phyloP scores from a whole-genome alignment of 208 protist species.

The Acanthamoeba royreba region DNA sequence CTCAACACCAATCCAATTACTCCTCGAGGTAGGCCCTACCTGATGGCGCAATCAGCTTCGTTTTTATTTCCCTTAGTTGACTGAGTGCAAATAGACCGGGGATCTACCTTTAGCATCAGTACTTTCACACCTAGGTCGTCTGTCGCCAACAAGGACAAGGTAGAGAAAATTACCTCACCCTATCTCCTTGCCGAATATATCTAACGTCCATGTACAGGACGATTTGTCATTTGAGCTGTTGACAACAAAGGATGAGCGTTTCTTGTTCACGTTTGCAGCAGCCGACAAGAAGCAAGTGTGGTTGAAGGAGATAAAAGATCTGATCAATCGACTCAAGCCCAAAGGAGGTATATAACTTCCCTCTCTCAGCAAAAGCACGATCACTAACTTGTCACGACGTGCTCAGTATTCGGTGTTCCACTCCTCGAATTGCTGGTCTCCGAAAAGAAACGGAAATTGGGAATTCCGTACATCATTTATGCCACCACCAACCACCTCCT shows the following conservation, averaged over 20 bases:
- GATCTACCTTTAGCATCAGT: not conserved
- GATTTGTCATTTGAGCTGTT: conserved; percentile 12
- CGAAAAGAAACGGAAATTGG: not conserved
- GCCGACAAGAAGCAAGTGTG: conserved; percentile 22
- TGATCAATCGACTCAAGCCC: conserved; percentile 10
- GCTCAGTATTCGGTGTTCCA: not conserved
- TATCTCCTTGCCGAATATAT: not conserved
- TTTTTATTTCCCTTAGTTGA: too few relatives aligned
- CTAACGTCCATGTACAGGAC: not conserved
- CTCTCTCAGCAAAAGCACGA: not conserved
- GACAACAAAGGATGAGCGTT: not conserved
- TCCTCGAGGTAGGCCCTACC: too few relatives aligned
- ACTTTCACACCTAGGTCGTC: not conserved
- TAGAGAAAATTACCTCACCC: not conserved
- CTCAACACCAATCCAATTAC: not conserved
- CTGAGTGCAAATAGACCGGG: too few relatives aligned
- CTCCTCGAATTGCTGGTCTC: not conserved
- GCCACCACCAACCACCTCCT: conserved; percentile 13
- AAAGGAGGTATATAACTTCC: not conserved
- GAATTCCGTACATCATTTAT: conserved; percentile 14
- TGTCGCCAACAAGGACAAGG: not conserved
- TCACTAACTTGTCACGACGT: not conserved
- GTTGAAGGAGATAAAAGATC: conserved; percentile 39
- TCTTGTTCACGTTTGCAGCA: not conserved
- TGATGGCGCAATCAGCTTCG: too few relatives aligned